A percentile compares a stretch with the other conserved stretches of the same genome.
These are phyloP conservation scores for Alloteropsis angusta DNA, from an alignment of 202 grass and related monocot species.

Conservation along the genomic window DNA sequence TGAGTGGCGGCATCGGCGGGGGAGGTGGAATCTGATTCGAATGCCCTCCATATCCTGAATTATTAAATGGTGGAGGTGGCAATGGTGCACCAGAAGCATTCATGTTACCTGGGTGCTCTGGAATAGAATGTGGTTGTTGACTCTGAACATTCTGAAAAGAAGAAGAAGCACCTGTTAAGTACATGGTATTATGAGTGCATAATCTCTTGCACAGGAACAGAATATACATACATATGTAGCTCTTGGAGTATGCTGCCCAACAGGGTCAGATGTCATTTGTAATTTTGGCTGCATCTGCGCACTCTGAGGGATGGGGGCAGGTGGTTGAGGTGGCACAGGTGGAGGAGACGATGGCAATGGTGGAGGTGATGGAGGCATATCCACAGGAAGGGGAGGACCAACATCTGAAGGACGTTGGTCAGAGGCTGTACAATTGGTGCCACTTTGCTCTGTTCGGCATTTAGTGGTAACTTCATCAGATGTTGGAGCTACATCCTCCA, in stretches of 20 bases:
- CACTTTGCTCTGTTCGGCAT: slow-evolving; percentile 22
- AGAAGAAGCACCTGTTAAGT: slow-evolving; percentile 19
- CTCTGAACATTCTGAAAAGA: slow-evolving; percentile 55
- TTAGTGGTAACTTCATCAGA: slow-evolving; percentile 34
- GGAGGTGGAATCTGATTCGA: slow-evolving; percentile 57
- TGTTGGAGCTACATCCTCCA: slow-evolving; percentile 90
- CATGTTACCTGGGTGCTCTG: slow-evolving; percentile 33
- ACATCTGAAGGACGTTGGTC: slow-evolving; percentile 19
- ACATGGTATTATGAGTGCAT: not conserved
- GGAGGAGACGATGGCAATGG: slow-evolving; percentile 91
- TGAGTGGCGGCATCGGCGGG: slow-evolving; percentile 28
- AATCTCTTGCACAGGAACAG: slow-evolving; percentile 13
- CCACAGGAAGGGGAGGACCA: slow-evolving; percentile 64
- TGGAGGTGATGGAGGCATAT: slow-evolving; percentile 64
- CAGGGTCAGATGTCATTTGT: slow-evolving; percentile 29
- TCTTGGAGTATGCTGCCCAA: slow-evolving; percentile 29
- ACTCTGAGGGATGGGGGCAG: slow-evolving; percentile 30
- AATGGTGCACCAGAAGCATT: slow-evolving; percentile 36
- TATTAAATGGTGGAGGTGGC: slow-evolving; percentile 53
- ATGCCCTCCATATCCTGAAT: slow-evolving; percentile 47
- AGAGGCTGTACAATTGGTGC: slow-evolving; percentile 10
- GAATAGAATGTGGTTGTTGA: slow-evolving; percentile 39
- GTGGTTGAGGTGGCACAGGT: slow-evolving; percentile 40
- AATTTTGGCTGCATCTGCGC: slow-evolving; percentile 23
- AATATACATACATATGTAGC: slow-evolving; percentile 43